phyloP scores from a whole-genome alignment of 257 asterid genomes.

The Knoxia roxburghii region DNA sequence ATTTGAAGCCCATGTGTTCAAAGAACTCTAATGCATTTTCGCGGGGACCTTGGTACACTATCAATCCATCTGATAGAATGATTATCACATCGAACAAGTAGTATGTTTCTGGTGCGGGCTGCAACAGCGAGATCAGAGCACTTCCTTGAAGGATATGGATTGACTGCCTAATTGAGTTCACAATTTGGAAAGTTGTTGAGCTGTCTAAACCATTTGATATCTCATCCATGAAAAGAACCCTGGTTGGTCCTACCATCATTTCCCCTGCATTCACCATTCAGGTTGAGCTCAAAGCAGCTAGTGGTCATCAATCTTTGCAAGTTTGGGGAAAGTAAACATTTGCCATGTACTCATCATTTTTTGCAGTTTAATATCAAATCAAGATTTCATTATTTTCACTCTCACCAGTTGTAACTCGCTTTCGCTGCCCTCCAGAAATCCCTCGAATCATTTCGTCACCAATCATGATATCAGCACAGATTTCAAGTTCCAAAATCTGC shows the following conservation, averaged over 20 bases:
- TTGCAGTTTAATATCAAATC: no score
- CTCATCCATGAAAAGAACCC: constrained; percentile 81
- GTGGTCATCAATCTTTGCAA: not conserved
- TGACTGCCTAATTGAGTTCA: constrained; percentile 56
- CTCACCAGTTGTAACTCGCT: constrained; percentile 78
- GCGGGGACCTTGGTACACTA: constrained; percentile 85
- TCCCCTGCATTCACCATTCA: constrained; percentile 62
- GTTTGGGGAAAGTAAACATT: no score
- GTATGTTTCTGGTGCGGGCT: constrained; percentile 92
- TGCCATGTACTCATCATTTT: no score
- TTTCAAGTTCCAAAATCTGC: constrained; percentile 27
- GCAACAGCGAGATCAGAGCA: constrained; percentile 66
- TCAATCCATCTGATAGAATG: constrained; percentile 69
- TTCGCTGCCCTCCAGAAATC: constrained; percentile 90
- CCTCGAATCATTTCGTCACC: constrained; percentile 95
- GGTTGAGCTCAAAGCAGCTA: not conserved
- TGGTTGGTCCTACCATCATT: constrained; percentile 77
- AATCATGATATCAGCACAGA: constrained; percentile 78
- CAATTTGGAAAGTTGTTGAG: constrained; percentile 75
- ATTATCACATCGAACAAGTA: constrained; percentile 76
- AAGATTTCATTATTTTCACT: no score
- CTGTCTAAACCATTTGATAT: constrained; percentile 86
- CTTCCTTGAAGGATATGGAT: constrained; percentile 60
- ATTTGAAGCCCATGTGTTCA: constrained; percentile 60
- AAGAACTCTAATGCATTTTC: constrained; percentile 54